A percentile compares a stretch with the other conserved stretches of the same genome.
phyloP scores from a whole-genome alignment of 83 land plant genomes.

The Thuja plicata region DNA sequence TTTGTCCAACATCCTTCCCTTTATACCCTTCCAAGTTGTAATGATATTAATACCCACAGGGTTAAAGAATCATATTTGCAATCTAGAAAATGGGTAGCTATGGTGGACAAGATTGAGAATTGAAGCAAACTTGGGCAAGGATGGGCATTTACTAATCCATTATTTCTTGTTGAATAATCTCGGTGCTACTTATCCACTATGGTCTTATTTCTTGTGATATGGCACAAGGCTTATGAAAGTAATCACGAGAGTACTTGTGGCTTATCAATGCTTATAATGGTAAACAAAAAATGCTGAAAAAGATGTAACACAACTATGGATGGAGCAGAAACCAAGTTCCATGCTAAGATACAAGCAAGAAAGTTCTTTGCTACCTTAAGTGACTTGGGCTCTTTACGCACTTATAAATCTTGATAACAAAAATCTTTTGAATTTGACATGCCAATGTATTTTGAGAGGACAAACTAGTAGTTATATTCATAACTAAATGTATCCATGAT shows the following conservation, averaged over 20 bases:
- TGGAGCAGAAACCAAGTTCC: neutral
- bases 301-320: neutral
- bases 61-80: neutral
- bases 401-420: neutral
- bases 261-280: neutral
- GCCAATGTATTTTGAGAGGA: neutral
- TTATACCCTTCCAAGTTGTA: neutral
- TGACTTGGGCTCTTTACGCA: neutral
- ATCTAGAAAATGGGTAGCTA: no score
- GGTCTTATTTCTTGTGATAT: no score
- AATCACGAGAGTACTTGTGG: no score
- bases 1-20: neutral
- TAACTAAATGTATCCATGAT: no score
- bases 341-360: neutral
- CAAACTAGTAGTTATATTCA: neutral
- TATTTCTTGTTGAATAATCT: no score
- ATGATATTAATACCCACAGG: neutral
- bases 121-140: neutral
- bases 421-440: neutral
- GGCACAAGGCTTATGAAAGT: no score
- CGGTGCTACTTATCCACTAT: no score
- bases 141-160: neutral
- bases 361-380: neutral
- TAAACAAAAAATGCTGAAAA: neutral
- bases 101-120: neutral